A percentile compares a stretch with the other conserved stretches of the same genome.
phyloP scores from a whole-genome alignment of 768 basidiomycete genomes.

The Grammothele lineata region DNA sequence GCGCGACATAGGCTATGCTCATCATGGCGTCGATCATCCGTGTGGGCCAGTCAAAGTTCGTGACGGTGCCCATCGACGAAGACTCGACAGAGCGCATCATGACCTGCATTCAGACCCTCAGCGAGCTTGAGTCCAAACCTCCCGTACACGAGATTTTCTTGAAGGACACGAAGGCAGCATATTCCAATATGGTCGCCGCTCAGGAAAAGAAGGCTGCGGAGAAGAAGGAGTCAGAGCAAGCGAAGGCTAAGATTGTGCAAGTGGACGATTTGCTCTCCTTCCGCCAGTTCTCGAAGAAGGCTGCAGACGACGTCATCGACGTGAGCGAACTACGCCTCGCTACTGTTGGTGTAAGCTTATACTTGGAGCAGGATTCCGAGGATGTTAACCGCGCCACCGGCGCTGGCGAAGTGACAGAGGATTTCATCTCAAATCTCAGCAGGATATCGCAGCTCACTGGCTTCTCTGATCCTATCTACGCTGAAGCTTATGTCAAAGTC shows the following conservation, averaged over 20 bases:
- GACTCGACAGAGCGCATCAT: slow-evolving; percentile 95
- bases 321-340: slow-evolving; percentile 34
- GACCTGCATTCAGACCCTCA: slow-evolving; percentile 92
- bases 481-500: slow-evolving; percentile 96
- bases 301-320: slow-evolving; percentile 72
- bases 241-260: slow-evolving; percentile 70
- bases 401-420: slow-evolving; percentile 75
- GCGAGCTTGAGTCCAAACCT: slow-evolving; percentile 59
- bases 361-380: slow-evolving; percentile 74
- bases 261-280: slow-evolving; percentile 91
- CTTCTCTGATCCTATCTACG: slow-evolving; percentile 98
- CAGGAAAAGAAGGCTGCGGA: slow-evolving; percentile 95
- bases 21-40: slow-evolving; percentile 98
- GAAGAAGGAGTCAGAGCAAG: slow-evolving; percentile 79
- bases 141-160: slow-evolving; percentile 71
- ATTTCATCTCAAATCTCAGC: slow-evolving; percentile 91
- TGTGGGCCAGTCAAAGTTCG: slow-evolving; percentile 95
- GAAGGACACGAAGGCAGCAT: slow-evolving; percentile 86
- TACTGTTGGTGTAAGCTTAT: not conserved
- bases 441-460: slow-evolving; percentile 93
- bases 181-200: slow-evolving; percentile 90
- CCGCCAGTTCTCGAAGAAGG: slow-evolving; percentile 94
- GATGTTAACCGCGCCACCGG: slow-evolving; percentile 91
- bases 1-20: slow-evolving; percentile 69
- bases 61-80: slow-evolving; percentile 93